Evolutionary conservation across 768 basidiomycete species (phyloP), one percentile per base, ranked within the genome.

Genomic region (Rhodotorula graminis): DNA sequence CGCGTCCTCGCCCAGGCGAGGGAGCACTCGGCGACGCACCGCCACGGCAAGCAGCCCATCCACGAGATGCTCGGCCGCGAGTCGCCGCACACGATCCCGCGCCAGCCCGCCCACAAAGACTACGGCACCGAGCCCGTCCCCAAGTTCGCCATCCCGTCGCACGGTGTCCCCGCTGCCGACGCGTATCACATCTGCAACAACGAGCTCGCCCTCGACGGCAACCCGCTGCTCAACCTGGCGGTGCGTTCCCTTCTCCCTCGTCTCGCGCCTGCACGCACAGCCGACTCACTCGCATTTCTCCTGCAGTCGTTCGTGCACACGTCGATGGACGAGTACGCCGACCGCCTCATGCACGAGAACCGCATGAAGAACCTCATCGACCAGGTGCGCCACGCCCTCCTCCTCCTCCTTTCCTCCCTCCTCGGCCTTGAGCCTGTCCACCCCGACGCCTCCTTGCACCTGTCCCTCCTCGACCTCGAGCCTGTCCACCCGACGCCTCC

Each of bases 331-430:
- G 44, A 47, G 25, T 47, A 61, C 53, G 86, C 83, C 33, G 66
- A 63, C 53, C 53, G 44, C 18, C 42, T 66, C 62, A 68, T 64
- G 56, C 47, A 52, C 37, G 73, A 70, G 50, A 88, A 88, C 78
- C 83, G 88, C 67, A 83, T 83, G 77, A 88, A 88, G 78, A 89
- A 89, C 78, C 80, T 89, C 46, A 88, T 88, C 50, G 37, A 37
- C 37, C 37, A 37, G 37, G 58, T 58, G 37, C 31, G 57, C 57
- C 56, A 2, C 9, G 8, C 2, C 29, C 19, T n/a, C n/a, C n/a
- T 3, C 42, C 42, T 44, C 42, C 42, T 44, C 14, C 11, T 46
- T 18, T 46, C 44, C 18, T 40, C 25, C 8, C 23, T 52, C 25
- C 2, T 11, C 23, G 12, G 12, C 25, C 19, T 49, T n/a, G n/a